phyloP scores from a whole-genome alignment of 2,329 filamentous ascomycete genomes.

The Pseudogymnoascus sp. region DNA sequence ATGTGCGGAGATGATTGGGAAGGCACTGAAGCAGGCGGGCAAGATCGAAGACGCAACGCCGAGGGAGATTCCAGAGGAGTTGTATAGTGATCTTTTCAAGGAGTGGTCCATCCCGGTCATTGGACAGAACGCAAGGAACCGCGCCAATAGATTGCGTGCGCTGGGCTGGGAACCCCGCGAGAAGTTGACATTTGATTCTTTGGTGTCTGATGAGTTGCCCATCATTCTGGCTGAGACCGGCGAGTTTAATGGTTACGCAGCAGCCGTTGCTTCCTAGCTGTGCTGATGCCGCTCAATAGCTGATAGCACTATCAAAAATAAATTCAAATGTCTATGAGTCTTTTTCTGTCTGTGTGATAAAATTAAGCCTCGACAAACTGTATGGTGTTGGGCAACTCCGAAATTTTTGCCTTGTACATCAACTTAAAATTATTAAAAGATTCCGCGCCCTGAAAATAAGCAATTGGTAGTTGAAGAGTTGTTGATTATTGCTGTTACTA shows the following conservation, averaged over 20 bases:
- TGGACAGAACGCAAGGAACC: slow-evolving; percentile 37
- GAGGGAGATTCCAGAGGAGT: slow-evolving; percentile 29
- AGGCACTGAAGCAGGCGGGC: slow-evolving; percentile 32
- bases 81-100: slow-evolving; percentile 36
- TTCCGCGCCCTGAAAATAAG: not conserved
- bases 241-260: slow-evolving; percentile 12
- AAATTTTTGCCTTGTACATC: no score
- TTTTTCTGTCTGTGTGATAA: not conserved
- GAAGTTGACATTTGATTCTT: slow-evolving; percentile 35
- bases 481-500: not conserved
- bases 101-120: slow-evolving; percentile 31
- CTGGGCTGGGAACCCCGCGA: slow-evolving; percentile 40
- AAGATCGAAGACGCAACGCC: slow-evolving; percentile 33
- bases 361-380: no score
- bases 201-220: slow-evolving; percentile 38
- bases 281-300: not conserved
- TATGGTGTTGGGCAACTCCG: no score
- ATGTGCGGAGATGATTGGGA: slow-evolving; percentile 33
- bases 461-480: not conserved
- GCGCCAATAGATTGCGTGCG: slow-evolving; percentile 37
- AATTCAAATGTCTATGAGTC: not conserved
- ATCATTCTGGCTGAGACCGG: slow-evolving; percentile 28
- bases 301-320: not conserved
- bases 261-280: slow-evolving; percentile 14
- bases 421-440: not conserved